Conservation (phyloP, 2,329 filamentous ascomycete genomes). For the Capronia americana region DNA sequence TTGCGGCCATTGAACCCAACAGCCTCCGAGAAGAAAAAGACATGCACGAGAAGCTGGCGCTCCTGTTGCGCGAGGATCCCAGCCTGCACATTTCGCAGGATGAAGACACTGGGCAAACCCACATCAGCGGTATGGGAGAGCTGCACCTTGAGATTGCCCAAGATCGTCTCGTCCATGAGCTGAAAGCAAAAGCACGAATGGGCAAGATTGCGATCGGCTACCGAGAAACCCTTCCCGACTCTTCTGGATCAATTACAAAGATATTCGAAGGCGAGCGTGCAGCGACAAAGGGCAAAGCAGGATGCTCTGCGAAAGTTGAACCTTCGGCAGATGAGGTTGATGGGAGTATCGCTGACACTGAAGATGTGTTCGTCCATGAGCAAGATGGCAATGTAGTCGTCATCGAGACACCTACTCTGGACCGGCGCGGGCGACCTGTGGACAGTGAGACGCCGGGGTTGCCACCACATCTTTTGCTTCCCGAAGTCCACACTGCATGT, state of each 20-base stretch:
- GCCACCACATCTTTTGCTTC: constrained; percentile 60
- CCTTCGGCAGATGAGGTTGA: constrained; percentile 55
- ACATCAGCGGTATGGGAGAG: constrained; percentile 94
- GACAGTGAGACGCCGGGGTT: constrained; percentile 56
- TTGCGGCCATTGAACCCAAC: constrained; percentile 86
- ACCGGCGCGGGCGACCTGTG: constrained; percentile 49
- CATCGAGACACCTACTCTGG: constrained; percentile 60
- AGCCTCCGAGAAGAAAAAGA: constrained; percentile 79
- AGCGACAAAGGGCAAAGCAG: constrained; percentile 78
- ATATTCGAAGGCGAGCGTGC: constrained; percentile 80
- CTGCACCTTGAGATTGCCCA: constrained; percentile 92
- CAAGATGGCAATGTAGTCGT: constrained; percentile 74
- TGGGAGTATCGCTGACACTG: constrained; percentile 38
- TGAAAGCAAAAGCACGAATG: constrained; percentile 84
- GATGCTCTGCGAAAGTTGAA: constrained; percentile 72
- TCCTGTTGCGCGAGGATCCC: constrained; percentile 88
- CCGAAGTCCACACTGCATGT: constrained; percentile 61
- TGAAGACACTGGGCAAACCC: constrained; percentile 89
- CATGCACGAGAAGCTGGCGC: constrained; percentile 75
- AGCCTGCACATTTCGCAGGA: constrained; percentile 85
- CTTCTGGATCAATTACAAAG: constrained; percentile 63
- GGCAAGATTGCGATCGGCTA: constrained; percentile 95
- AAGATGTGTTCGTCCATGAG: constrained; percentile 45
- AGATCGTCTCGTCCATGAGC: constrained; percentile 84
- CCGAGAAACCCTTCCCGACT: constrained; percentile 74